These are phyloP conservation scores for Cokeromyces recurvatus DNA, from an alignment of 371 early-diverging fungal species.

Conservation along the genomic window DNA sequence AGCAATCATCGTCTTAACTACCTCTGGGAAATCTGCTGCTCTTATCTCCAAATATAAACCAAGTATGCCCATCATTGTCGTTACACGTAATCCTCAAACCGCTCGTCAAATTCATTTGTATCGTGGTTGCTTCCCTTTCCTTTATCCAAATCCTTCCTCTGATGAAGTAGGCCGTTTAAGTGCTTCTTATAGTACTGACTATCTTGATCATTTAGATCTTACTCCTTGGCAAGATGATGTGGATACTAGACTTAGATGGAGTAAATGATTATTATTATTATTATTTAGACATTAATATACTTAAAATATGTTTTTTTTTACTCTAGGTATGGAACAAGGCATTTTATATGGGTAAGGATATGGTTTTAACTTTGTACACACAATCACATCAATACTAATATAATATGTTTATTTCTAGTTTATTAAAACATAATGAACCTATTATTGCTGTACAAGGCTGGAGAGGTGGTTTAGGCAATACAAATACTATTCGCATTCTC, in stretches of 20 bases:
- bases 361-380: background rate
- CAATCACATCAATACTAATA: background rate
- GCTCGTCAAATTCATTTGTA: conserved; percentile 87
- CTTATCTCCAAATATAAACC: conserved; percentile 94
- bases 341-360: conserved; percentile 43
- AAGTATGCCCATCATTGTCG: conserved; percentile 83
- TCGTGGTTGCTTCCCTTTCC: conserved; percentile 89
- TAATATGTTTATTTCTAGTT: conserved; percentile 13
- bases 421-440: conserved; percentile 58
- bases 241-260: conserved; percentile 72
- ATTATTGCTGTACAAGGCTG: conserved; percentile 82
- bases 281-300: too few relatives aligned
- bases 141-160: conserved; percentile 55
- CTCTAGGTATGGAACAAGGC: conserved; percentile 62
- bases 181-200: conserved; percentile 26
- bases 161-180: conserved; percentile 43
- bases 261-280: background rate
- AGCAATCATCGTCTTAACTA: conserved; percentile 82
- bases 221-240: conserved; percentile 79
- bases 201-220: conserved; percentile 31
- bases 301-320: background rate
- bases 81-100: conserved; percentile 77
- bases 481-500: conserved; percentile 80
- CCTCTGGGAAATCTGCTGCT: conserved; percentile 76
- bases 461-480: conserved; percentile 77